phyloP scores from a whole-genome alignment of 208 protist genomes.

The Trypanosoma lewisi region DNA sequence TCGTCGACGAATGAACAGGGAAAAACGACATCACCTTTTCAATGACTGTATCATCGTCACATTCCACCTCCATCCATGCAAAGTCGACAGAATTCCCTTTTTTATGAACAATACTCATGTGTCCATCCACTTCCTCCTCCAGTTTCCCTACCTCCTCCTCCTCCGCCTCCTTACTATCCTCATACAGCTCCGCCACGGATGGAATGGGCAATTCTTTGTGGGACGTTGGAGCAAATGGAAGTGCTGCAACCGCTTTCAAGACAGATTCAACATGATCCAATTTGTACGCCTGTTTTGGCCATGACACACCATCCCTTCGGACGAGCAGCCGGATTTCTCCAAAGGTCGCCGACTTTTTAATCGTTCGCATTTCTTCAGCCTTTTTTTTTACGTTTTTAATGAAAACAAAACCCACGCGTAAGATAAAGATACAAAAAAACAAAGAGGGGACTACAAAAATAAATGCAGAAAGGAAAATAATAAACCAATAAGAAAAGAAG shows the following conservation, averaged over 20 bases:
- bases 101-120: background rate
- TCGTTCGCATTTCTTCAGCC: constrained; percentile 8
- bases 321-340: constrained; percentile 16
- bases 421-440: constrained; percentile 2
- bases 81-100: constrained; percentile 13
- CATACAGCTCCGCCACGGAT: constrained; percentile 27
- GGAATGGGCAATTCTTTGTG: constrained; percentile 19
- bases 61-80: constrained; percentile 32
- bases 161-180: constrained; percentile 16
- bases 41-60: constrained; percentile 11
- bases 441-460: background rate
- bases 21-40: constrained; percentile 26
- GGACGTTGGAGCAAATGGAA: constrained; percentile 17
- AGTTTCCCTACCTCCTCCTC: constrained; percentile 23
- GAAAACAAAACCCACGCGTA: background rate
- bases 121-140: background rate
- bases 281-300: constrained; percentile 7
- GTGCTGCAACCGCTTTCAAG: constrained; percentile 4
- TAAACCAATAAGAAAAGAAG: background rate
- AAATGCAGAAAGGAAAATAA: background rate
- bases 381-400: constrained; percentile 5
- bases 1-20: constrained; percentile 26
- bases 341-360: background rate
- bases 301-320: constrained; percentile 14
- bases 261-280: constrained; percentile 3